Percentiles rank a stretch among this genome's conserved stretches.
Evolutionary conservation across 2,329 filamentous ascomycete species (phyloP).

Genomic region (Fusarium liriodendri): DNA sequence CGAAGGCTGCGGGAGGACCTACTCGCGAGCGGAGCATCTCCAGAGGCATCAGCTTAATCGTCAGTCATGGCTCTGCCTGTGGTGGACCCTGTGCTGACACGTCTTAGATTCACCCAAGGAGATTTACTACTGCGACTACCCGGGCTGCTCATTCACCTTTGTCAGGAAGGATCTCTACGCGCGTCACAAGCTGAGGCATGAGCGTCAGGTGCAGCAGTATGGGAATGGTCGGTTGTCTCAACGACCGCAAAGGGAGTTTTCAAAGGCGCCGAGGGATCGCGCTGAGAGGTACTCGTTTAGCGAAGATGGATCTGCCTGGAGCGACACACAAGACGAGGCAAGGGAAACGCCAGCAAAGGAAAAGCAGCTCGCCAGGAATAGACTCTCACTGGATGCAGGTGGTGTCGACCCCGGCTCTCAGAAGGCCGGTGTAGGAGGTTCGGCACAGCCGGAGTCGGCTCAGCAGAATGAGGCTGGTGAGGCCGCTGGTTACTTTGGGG

Average conservation of each 20-base stretch:
- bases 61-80: slow-evolving; percentile 9
- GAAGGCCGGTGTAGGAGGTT: slow-evolving; percentile 1
- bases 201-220: slow-evolving; percentile 42
- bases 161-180: slow-evolving; percentile 45
- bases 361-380: slow-evolving; percentile 3
- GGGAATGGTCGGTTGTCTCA: slow-evolving; percentile 43
- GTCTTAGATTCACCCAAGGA: slow-evolving; percentile 43
- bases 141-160: slow-evolving; percentile 45
- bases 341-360: slow-evolving; percentile 35
- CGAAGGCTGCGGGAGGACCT: slow-evolving; percentile 44
- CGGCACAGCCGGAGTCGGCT: slow-evolving; percentile 22
- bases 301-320: slow-evolving; percentile 44
- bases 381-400: slow-evolving; percentile 20
- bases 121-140: slow-evolving; percentile 46
- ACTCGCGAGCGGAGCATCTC: slow-evolving; percentile 44
- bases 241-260: slow-evolving; percentile 40
- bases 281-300: slow-evolving; percentile 41
- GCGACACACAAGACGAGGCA: slow-evolving; percentile 43
- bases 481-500: slow-evolving; percentile 28
- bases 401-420: slow-evolving; percentile 8
- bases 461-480: slow-evolving; percentile 28
- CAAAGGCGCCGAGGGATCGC: slow-evolving; percentile 33
- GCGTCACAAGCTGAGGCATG: slow-evolving; percentile 43
- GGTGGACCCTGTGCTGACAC: slow-evolving; percentile 20
- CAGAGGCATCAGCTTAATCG: slow-evolving; percentile 44